These are phyloP conservation scores for Laburnicola sp. DNA, from an alignment of 2,329 filamentous ascomycete species.

Conservation along the genomic window DNA sequence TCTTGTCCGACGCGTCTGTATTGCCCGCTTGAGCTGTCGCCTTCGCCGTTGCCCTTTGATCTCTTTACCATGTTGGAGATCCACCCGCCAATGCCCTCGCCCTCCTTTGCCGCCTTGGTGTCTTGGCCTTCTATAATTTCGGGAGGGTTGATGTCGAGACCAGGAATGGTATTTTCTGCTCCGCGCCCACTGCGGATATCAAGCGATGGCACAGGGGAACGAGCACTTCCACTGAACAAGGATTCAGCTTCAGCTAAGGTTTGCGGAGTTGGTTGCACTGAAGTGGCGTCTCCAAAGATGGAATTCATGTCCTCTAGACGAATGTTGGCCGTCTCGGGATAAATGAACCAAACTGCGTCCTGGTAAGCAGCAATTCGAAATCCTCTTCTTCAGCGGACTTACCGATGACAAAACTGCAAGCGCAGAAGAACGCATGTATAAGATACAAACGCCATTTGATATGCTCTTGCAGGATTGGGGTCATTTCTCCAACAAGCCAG, in stretches of 20 bases:
- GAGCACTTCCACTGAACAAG: slow-evolving; percentile 67
- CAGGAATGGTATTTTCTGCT: slow-evolving; percentile 72
- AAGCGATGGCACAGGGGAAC: slow-evolving; percentile 79
- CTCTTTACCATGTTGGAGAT: slow-evolving; percentile 67
- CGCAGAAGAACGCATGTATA: slow-evolving; percentile 95
- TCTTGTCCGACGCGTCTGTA: slow-evolving; percentile 54
- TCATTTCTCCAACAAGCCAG: slow-evolving; percentile 90
- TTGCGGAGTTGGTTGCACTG: slow-evolving; percentile 76
- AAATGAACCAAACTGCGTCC: slow-evolving; percentile 85
- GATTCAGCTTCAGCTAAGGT: slow-evolving; percentile 80
- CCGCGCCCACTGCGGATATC: slow-evolving; percentile 64
- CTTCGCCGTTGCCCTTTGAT: slow-evolving; percentile 51
- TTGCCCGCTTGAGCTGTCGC: slow-evolving; percentile 48
- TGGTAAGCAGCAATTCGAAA: slow-evolving; percentile 26
- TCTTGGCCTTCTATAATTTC: slow-evolving; percentile 59
- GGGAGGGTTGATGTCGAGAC: slow-evolving; percentile 79
- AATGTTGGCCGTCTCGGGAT: slow-evolving; percentile 94
- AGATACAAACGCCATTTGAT: slow-evolving; percentile 95
- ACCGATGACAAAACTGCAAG: slow-evolving; percentile 94
- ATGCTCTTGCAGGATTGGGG: slow-evolving; percentile 85
- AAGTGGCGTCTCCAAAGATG: slow-evolving; percentile 90
- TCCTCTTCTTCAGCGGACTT: slow-evolving; percentile 49
- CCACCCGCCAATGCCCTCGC: slow-evolving; percentile 68
- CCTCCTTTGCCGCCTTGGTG: slow-evolving; percentile 48
- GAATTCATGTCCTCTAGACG: slow-evolving; percentile 95